A percentile compares a stretch with the other conserved stretches of the same genome.
Conservation (phyloP, 108 stramenopile species). For the Skeletonema tropicum region DNA sequence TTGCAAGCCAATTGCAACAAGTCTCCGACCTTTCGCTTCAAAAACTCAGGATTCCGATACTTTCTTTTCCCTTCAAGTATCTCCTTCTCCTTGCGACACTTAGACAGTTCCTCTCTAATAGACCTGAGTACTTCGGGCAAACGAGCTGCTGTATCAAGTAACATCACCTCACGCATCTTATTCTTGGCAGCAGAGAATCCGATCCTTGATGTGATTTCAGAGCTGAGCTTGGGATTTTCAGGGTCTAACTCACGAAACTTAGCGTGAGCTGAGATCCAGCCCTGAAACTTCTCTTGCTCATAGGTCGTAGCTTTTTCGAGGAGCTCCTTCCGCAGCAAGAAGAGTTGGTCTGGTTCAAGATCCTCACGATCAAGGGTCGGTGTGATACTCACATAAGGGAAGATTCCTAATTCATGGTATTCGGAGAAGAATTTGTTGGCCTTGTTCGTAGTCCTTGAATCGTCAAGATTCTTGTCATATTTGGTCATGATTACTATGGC, state of each 20-base stretch:
- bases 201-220: conserved; percentile 37
- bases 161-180: conserved; percentile 74
- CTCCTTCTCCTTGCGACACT: conserved; percentile 44
- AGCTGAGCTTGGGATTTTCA: conserved; percentile 33
- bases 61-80: conserved; percentile 51
- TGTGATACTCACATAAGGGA: conserved; percentile 71
- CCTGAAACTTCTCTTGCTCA: conserved; percentile 56
- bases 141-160: conserved; percentile 66
- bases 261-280: conserved; percentile 53
- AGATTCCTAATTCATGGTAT: conserved; percentile 56
- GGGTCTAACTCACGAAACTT: conserved; percentile 48
- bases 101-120: conserved; percentile 52
- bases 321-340: conserved; percentile 45
- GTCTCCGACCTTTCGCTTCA: conserved; percentile 47
- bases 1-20: conserved; percentile 57
- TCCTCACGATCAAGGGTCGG: conserved; percentile 71
- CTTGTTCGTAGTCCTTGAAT: conserved; percentile 67
- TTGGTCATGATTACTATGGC: conserved; percentile 82
- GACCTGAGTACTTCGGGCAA: conserved; percentile 68
- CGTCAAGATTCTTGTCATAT: conserved; percentile 75
- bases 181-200: conserved; percentile 61
- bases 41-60: conserved; percentile 48
- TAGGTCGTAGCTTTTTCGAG: conserved; percentile 45
- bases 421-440: conserved; percentile 76
- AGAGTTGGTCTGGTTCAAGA: conserved; percentile 54